Conservation (phyloP, 495 filamentous ascomycete genomes). For the Penicillium maclennaniae region DNA sequence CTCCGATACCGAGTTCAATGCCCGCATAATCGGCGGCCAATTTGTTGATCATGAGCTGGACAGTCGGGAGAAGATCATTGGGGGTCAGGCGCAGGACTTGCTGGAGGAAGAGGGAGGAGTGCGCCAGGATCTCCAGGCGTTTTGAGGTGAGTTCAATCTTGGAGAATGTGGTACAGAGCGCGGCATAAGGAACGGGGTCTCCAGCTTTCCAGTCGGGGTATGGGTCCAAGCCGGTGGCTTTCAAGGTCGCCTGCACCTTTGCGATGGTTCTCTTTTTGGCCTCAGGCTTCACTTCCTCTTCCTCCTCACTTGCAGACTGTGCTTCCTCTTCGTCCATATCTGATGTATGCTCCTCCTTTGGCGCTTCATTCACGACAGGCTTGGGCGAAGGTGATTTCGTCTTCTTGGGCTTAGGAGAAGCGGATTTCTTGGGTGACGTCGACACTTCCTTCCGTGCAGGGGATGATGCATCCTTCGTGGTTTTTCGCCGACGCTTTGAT, state of each 20-base stretch:
- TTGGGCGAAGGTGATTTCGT: constrained; percentile 21
- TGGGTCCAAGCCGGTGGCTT: constrained; percentile 64
- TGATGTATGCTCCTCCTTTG: constrained; percentile 33
- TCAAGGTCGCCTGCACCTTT: constrained; percentile 76
- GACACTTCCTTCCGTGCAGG: constrained; percentile 1
- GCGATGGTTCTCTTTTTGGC: constrained; percentile 72
- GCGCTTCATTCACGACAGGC: constrained; percentile 29
- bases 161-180: constrained; percentile 90
- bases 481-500: constrained; percentile 38
- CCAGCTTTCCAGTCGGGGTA: constrained; percentile 93
- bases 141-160: constrained; percentile 92
- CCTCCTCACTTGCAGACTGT: constrained; percentile 47
- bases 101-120: constrained; percentile 85
- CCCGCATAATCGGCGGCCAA: constrained; percentile 94
- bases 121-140: constrained; percentile 75
- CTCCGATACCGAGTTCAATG: constrained; percentile 93
- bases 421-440: constrained; percentile 19
- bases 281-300: constrained; percentile 74
- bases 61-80: constrained; percentile 77
- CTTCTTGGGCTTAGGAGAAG: constrained; percentile 18
- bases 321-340: constrained; percentile 49
- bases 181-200: constrained; percentile 88
- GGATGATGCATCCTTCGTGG: constrained; percentile 4
- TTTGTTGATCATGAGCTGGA: constrained; percentile 96
- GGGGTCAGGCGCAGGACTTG: constrained; percentile 92